These are phyloP conservation scores for Claviceps quebecensis DNA, from an alignment of 2,329 filamentous ascomycete genomes.

Conservation along the genomic window DNA sequence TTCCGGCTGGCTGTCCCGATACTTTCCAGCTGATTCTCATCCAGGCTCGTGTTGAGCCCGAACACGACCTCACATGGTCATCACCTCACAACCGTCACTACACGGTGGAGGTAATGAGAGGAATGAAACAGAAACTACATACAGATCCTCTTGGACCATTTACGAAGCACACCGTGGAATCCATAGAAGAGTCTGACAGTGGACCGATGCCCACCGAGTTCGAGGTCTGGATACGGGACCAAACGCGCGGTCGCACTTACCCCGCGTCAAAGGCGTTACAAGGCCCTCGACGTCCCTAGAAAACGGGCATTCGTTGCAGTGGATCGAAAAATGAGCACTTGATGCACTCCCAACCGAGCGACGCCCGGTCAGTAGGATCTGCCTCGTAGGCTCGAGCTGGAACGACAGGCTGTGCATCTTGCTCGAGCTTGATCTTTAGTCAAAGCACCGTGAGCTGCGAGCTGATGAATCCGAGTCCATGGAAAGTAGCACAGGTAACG, in stretches of 20 bases:
- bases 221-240: not conserved
- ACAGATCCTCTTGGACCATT: constrained; percentile 23
- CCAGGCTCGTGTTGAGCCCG: not conserved
- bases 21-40: not conserved
- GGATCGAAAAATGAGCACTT: not conserved
- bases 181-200: not conserved
- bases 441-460: not conserved
- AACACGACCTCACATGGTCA: not conserved
- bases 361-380: not conserved
- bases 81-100: not conserved
- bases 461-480: not conserved
- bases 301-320: not conserved
- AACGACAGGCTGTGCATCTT: not conserved
- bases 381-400: not conserved
- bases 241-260: not conserved
- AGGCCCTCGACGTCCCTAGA: not conserved
- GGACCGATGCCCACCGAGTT: not conserved
- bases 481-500: not conserved
- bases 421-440: not conserved
- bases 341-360: not conserved
- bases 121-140: constrained; percentile 16
- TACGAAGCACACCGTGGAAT: constrained; percentile 14
- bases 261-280: not conserved
- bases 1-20: not conserved
- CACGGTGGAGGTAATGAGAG: constrained; percentile 4